phyloP scores from a whole-genome alignment of 2,329 filamentous ascomycete genomes.

The Phaeophleospora eucalypticola region DNA sequence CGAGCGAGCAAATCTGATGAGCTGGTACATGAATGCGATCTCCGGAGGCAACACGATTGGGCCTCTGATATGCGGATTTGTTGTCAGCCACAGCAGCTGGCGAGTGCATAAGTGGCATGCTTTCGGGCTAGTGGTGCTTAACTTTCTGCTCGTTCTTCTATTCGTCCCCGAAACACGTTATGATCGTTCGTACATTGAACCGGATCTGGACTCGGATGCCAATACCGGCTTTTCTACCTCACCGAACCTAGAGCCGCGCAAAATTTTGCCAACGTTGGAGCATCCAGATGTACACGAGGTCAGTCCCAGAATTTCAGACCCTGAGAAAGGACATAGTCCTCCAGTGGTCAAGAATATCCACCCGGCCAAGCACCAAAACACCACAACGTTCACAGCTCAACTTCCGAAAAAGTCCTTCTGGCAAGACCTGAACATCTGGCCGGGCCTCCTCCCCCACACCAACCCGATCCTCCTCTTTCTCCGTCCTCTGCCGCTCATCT shows the following conservation, averaged over 20 bases:
- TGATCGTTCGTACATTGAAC: conserved; percentile 18
- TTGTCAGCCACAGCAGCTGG: conserved; percentile 39
- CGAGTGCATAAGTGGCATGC: conserved; percentile 41
- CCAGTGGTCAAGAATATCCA: conserved; percentile 9
- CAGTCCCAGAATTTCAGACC: no score
- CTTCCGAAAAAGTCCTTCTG: conserved; percentile 33
- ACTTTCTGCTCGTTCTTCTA: conserved; percentile 35
- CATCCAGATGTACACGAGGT: no score
- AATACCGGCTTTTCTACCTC: no score
- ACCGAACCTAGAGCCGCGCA: no score
- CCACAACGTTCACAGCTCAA: conserved; percentile 1
- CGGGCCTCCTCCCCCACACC: conserved; percentile 28
- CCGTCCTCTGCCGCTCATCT: conserved; percentile 36
- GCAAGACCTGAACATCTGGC: conserved; percentile 35
- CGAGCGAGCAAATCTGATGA: conserved; percentile 36
- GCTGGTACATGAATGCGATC: conserved; percentile 40
- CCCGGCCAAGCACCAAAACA: conserved; percentile 3
- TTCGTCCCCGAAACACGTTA: conserved; percentile 39
- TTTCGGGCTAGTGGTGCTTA: conserved; percentile 30
- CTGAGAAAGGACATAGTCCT: conserved; percentile 17
- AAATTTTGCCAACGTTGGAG: no score
- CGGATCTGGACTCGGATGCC: conserved; percentile 6
- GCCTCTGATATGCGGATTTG: conserved; percentile 38
- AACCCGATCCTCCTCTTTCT: conserved; percentile 36
- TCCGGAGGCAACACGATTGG: conserved; percentile 40